Conservation (phyloP, 257 asterid species). For the Fraxinus anomala region DNA sequence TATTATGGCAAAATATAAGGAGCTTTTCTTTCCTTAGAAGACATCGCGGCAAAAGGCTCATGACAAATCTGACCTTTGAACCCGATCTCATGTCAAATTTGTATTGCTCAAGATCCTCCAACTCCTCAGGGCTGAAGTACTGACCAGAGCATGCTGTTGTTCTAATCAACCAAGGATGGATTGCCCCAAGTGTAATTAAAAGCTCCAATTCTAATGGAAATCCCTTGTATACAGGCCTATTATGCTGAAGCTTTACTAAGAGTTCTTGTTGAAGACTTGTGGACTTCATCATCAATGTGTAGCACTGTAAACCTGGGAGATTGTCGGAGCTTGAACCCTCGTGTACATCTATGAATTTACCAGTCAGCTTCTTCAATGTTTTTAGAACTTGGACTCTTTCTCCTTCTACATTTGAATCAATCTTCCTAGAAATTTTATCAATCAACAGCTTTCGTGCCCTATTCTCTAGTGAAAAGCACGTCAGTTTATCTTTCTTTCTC, state of each 20-base stretch:
- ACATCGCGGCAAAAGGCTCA: conserved; percentile 90
- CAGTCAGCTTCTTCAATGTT: conserved; percentile 67
- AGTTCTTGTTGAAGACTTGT: conserved; percentile 77
- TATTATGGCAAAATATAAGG: conserved; percentile 89
- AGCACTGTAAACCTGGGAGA: conserved; percentile 93
- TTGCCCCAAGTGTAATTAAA: conserved; percentile 87
- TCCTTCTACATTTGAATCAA: conserved; percentile 64
- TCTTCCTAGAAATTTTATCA: conserved; percentile 74
- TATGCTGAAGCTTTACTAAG: conserved; percentile 69
- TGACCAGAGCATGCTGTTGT: conserved; percentile 72
- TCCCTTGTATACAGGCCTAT: conserved; percentile 77
- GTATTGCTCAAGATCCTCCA: conserved; percentile 66
- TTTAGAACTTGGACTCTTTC: conserved; percentile 77
- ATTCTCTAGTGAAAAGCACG: conserved; percentile 70
- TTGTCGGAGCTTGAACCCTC: conserved; percentile 78
- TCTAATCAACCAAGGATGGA: conserved; percentile 94
- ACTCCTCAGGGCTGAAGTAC: conserved; percentile 61
- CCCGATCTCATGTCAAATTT: conserved; percentile 80
- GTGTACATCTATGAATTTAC: conserved; percentile 80
- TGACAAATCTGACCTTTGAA: conserved; percentile 85
- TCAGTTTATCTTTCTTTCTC: conserved; percentile 56
- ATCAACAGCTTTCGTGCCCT: conserved; percentile 81
- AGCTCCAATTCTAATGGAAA: conserved; percentile 89
- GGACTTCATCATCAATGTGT: conserved; percentile 92
- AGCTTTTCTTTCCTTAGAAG: conserved; percentile 70